Conservation (phyloP, 75 land plant genomes). For the Cunninghamia lanceolata region DNA sequence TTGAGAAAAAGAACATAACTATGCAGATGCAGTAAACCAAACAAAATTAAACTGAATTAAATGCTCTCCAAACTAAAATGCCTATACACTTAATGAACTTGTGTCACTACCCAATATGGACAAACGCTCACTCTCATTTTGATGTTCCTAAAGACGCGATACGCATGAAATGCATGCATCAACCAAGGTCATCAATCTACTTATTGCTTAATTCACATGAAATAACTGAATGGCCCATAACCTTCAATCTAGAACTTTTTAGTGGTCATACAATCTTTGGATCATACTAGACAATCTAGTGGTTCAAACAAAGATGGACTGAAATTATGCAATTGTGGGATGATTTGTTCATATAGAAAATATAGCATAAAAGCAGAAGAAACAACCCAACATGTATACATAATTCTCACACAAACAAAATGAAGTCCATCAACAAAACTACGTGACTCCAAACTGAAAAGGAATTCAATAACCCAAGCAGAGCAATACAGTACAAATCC, state of each 20-base stretch:
- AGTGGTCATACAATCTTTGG: neutral
- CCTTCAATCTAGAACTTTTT: neutral
- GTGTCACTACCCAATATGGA: neutral
- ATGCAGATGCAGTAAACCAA: neutral
- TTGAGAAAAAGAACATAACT: neutral
- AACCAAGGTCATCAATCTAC: neutral
- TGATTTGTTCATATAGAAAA: neutral
- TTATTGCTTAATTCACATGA: neutral
- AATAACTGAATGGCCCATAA: neutral
- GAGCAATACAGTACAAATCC: neutral
- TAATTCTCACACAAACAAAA: neutral
- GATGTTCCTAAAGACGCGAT: neutral
- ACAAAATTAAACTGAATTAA: neutral
- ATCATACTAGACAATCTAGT: neutral
- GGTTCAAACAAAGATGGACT: neutral
- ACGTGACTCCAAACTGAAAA: neutral
- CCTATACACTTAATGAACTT: neutral
- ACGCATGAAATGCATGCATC: neutral
- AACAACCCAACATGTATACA: neutral
- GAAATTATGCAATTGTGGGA: neutral
- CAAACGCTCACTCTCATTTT: neutral
- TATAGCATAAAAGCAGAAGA: neutral
- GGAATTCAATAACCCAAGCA: neutral
- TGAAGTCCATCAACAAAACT: neutral
- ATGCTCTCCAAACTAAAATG: neutral